These are phyloP conservation scores for Aspergillus indologenus DNA, from an alignment of 495 filamentous ascomycete genomes.

Conservation along the genomic window DNA sequence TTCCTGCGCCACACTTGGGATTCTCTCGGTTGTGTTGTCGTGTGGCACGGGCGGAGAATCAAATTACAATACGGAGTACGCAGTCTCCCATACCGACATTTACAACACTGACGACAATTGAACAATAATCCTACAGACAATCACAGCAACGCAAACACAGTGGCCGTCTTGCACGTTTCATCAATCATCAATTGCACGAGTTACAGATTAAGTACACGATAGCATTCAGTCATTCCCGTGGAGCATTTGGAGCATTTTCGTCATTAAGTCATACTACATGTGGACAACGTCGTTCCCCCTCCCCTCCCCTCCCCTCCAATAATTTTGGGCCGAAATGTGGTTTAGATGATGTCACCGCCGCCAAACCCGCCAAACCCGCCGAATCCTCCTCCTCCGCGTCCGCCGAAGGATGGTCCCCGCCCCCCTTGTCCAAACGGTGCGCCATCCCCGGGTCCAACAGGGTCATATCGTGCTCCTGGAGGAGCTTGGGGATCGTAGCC, in stretches of 20 bases:
- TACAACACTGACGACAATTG: no score
- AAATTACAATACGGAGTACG: no score
- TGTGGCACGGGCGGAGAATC: no score
- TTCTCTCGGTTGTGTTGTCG: no score
- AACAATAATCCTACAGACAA: no score
- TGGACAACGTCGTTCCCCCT: no score
- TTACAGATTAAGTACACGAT: no score
- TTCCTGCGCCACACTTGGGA: slow-evolving; percentile 4
- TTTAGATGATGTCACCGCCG: slow-evolving; percentile 66
- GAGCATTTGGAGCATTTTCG: background rate
- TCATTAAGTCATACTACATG: slow-evolving; percentile 3
- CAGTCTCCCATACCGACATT: no score
- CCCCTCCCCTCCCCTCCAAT: no score
- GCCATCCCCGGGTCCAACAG: slow-evolving; percentile 66
- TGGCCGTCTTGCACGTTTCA: no score
- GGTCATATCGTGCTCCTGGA: slow-evolving; percentile 71
- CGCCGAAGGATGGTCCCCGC: slow-evolving; percentile 38
- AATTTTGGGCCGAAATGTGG: background rate
- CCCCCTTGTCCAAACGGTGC: slow-evolving; percentile 51
- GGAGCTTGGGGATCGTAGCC: slow-evolving; percentile 47
- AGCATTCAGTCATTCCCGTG: slow-evolving; percentile 1
- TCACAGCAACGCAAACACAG: no score
- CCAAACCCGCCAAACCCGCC: slow-evolving; percentile 65
- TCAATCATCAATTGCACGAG: no score
- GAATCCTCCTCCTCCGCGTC: slow-evolving; percentile 41